Percentiles rank a stretch among this genome's conserved stretches.
These are phyloP conservation scores for Neofusicoccum parvum DNA, from an alignment of 2,329 filamentous ascomycete genomes.

Conservation along the genomic window DNA sequence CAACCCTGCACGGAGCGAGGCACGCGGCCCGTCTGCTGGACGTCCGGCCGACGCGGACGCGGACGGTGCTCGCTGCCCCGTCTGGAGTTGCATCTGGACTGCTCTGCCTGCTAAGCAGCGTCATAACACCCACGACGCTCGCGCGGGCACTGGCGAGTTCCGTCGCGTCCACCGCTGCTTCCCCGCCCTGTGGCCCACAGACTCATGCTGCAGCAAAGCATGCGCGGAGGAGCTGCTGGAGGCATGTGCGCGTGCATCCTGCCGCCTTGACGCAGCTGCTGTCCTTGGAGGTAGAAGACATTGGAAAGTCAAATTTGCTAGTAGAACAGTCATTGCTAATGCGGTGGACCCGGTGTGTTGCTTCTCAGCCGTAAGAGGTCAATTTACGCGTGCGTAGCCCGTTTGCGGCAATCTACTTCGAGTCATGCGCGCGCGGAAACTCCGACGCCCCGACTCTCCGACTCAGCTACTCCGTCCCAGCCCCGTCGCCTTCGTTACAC, in stretches of 20 bases:
- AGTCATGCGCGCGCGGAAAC: conserved; percentile 5
- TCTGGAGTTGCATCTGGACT: background rate
- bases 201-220: background rate
- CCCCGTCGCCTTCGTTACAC: background rate
- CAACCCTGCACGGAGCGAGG: background rate
- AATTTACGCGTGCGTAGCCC: background rate
- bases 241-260: background rate
- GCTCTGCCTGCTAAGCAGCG: background rate
- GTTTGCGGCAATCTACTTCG: background rate
- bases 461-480: background rate
- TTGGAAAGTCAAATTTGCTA: conserved; percentile 6
- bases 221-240: background rate
- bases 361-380: background rate
- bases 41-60: background rate
- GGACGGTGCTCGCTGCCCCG: background rate
- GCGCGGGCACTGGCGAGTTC: background rate
- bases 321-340: background rate
- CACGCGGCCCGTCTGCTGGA: background rate
- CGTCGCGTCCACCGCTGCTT: background rate
- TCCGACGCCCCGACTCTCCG: conserved; percentile 4
- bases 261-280: background rate
- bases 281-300: background rate
- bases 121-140: background rate
- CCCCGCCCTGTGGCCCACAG: background rate
- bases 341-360: background rate